Evolutionary conservation across 495 filamentous ascomycete genomes (phyloP).

Genomic region (Penicillium psychrofluorescens): DNA sequence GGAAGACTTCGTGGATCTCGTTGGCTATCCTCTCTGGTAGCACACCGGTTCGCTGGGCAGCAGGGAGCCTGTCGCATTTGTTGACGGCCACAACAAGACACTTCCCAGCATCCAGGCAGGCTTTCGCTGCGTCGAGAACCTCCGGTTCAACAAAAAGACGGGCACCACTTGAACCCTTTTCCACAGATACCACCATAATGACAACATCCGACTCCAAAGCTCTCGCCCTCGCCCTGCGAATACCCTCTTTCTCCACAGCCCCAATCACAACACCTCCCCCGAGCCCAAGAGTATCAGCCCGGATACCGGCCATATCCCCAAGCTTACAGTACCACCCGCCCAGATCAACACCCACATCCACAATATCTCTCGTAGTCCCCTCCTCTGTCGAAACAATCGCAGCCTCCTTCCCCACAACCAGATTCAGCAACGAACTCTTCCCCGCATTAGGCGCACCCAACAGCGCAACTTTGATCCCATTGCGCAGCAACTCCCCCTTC

Average conservation of each 20-base stretch:
- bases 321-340: conserved; percentile 82
- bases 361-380: conserved; percentile 88
- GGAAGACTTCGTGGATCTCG: conserved; percentile 24
- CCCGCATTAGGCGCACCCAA: conserved; percentile 91
- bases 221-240: conserved; percentile 73
- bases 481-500: conserved; percentile 76
- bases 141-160: conserved; percentile 46
- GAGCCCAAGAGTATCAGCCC: conserved; percentile 28
- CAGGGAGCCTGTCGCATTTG: conserved; percentile 61
- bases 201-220: conserved; percentile 82
- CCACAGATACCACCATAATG: conserved; percentile 69
- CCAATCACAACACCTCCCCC: conserved; percentile 43
- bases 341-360: conserved; percentile 87
- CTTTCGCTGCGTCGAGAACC: conserved; percentile 48
- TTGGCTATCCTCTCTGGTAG: conserved; percentile 11
- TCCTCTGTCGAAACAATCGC: conserved; percentile 89
- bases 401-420: conserved; percentile 85
- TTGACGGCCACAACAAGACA: conserved; percentile 70
- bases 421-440: conserved; percentile 89
- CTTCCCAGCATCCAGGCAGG: conserved; percentile 48
- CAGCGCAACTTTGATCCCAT: conserved; percentile 78
- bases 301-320: conserved; percentile 86
- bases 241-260: conserved; percentile 81
- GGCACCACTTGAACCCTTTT: conserved; percentile 29
- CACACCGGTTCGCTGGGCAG: conserved; percentile 1